Percentiles rank a stretch among this genome's conserved stretches.
Evolutionary conservation across 2,329 filamentous ascomycete species (phyloP).

Genomic region (Aspergillus caelatus): DNA sequence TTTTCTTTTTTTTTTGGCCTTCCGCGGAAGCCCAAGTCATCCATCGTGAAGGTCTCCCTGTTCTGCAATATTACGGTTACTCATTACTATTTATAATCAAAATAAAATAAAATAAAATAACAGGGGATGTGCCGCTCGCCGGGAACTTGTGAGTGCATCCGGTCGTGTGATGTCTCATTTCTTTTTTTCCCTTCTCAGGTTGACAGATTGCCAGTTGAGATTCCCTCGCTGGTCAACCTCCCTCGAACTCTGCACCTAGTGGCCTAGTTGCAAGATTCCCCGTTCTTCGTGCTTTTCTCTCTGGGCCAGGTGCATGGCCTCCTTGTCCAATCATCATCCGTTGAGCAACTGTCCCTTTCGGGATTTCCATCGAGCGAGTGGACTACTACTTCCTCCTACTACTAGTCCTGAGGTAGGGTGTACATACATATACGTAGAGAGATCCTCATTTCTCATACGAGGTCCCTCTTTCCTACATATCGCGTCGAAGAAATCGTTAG

Average conservation of each 20-base stretch:
- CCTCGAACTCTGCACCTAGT: background rate
- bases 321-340: conserved; percentile 11
- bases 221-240: background rate
- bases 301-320: conserved; percentile 7
- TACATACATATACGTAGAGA: background rate
- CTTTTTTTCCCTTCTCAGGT: background rate
- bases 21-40: background rate
- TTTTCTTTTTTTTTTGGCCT: background rate
- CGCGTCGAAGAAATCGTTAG: background rate
- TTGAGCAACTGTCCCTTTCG: conserved; percentile 14
- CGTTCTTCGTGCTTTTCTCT: background rate
- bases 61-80: conserved; percentile 4
- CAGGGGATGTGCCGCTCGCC: background rate
- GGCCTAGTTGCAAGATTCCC: background rate
- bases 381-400: conserved; percentile 7
- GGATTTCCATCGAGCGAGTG: background rate
- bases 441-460: background rate
- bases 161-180: conserved; percentile 9
- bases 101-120: background rate
- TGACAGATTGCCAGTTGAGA: background rate
- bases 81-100: background rate
- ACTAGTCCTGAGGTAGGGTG: background rate
- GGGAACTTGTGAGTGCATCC: background rate
- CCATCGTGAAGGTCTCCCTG: background rate
- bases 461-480: background rate